Conservation (phyloP, 2,329 filamentous ascomycete species). For the Seiridium cupressi region DNA sequence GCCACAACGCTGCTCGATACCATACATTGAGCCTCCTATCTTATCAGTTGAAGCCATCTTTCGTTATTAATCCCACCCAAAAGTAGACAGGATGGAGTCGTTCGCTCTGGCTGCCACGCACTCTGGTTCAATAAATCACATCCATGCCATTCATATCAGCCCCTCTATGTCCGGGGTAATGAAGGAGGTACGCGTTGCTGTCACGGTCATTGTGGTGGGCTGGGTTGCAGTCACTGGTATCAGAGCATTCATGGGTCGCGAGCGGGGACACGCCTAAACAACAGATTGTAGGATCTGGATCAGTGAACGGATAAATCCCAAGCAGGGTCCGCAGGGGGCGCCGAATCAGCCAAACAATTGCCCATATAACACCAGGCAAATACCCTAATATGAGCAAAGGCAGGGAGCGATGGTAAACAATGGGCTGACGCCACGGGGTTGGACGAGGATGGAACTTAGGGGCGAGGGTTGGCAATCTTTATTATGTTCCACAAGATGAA, state of each 20-base stretch:
- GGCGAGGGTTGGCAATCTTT: no score
- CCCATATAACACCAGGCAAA: no score
- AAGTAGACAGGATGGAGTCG: slow-evolving; percentile 26
- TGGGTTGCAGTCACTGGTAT: slow-evolving; percentile 31
- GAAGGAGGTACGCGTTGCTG: slow-evolving; percentile 28
- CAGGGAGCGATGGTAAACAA: no score
- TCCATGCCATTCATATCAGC: slow-evolving; percentile 28
- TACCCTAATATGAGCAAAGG: no score
- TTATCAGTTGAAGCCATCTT: neutral
- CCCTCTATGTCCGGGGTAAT: slow-evolving; percentile 20
- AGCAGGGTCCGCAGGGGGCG: neutral
- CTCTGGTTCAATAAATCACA: slow-evolving; percentile 31
- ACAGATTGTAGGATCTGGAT: neutral
- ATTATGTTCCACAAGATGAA: no score
- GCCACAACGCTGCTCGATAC: no score
- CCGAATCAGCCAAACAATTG: no score
- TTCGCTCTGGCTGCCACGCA: slow-evolving; percentile 32
- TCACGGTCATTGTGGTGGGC: slow-evolving; percentile 26
- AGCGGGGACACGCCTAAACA: neutral
- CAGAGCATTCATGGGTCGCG: slow-evolving; percentile 15
- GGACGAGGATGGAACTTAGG: no score
- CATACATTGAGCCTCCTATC: neutral
- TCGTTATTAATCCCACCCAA: neutral
- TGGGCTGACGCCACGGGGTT: no score
- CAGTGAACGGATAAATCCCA: neutral